A percentile compares a stretch with the other conserved stretches of the same genome.
These are phyloP conservation scores for Ricinus communis DNA, from an alignment of 345 rosid genomes.

Conservation along the genomic window DNA sequence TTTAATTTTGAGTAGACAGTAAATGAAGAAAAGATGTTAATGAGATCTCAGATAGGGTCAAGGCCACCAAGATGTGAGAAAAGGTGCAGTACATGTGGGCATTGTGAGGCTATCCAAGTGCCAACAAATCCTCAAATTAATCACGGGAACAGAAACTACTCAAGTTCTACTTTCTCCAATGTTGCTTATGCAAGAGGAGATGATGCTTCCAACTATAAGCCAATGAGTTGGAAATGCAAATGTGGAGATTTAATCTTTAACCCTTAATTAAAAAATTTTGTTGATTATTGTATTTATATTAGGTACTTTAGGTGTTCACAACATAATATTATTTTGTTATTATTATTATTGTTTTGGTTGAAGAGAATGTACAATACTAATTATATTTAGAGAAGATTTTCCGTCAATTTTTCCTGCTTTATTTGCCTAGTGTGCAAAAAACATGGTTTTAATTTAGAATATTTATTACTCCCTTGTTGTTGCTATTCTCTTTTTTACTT, in stretches of 20 bases:
- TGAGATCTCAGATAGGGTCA: slow-evolving; percentile 78
- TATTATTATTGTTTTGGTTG: too few species aligned
- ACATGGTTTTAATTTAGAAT: too few species aligned
- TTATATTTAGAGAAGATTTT: not conserved
- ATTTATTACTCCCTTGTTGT: not conserved
- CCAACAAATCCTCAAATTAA: slow-evolving; percentile 68
- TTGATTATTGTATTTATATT: not conserved
- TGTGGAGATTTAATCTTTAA: slow-evolving; percentile 86
- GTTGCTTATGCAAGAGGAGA: slow-evolving; percentile 63
- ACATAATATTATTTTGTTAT: too few species aligned
- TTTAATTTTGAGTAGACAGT: slow-evolving; percentile 25
- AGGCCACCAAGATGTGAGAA: slow-evolving; percentile 86
- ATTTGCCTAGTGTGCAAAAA: too few species aligned
- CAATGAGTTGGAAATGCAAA: slow-evolving; percentile 97
- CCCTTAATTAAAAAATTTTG: slow-evolving; percentile 40
- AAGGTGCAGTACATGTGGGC: slow-evolving; percentile 74
- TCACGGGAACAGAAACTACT: slow-evolving; percentile 25
- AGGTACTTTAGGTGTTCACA: not conserved
- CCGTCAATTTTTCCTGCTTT: not conserved
- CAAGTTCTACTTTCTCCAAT: slow-evolving; percentile 12
- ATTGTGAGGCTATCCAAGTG: slow-evolving; percentile 86
- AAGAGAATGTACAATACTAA: not conserved
- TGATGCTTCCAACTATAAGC: slow-evolving; percentile 69
- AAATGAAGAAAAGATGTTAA: slow-evolving; percentile 36
- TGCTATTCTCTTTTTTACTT: not conserved